phyloP scores from a whole-genome alignment of 1,284 basidiomycete genomes.

The Boletus mariae region DNA sequence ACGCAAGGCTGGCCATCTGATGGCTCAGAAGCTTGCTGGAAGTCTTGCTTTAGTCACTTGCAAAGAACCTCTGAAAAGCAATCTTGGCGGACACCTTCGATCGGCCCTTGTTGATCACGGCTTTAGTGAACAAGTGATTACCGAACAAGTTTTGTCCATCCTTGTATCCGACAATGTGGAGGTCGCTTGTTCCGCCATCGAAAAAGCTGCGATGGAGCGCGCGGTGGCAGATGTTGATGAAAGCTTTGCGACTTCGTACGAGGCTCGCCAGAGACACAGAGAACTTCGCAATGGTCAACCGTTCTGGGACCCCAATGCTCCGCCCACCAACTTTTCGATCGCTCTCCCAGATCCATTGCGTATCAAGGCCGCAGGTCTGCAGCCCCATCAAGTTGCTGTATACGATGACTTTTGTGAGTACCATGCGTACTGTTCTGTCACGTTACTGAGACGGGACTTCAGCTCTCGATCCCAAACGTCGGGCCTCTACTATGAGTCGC shows the following conservation, averaged over 20 bases:
- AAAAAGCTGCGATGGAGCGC: conserved; percentile 97
- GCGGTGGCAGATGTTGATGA: conserved; percentile 96
- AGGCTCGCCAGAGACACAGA: conserved; percentile 82
- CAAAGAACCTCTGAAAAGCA: conserved; percentile 94
- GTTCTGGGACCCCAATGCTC: conserved; percentile 84
- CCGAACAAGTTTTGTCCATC: conserved; percentile 71
- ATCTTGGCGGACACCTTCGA: conserved; percentile 88
- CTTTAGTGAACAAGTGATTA: conserved; percentile 75
- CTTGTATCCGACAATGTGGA: conserved; percentile 95
- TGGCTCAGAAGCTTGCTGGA: conserved; percentile 97
- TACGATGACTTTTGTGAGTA: conserved; percentile 91
- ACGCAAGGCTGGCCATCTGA: conserved; percentile 89
- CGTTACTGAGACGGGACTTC: conserved; percentile 5
- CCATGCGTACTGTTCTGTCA: not conserved
- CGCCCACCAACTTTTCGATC: conserved; percentile 71
- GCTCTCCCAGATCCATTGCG: conserved; percentile 88
- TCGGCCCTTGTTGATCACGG: conserved; percentile 80
- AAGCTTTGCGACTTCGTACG: conserved; percentile 79
- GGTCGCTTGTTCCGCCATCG: conserved; percentile 90
- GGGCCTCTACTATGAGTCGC: conserved; percentile 47
- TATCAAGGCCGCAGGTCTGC: conserved; percentile 81
- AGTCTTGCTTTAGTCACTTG: conserved; percentile 97
- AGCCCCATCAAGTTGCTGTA: conserved; percentile 80
- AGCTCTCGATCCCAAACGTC: conserved; percentile 55
- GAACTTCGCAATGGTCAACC: conserved; percentile 73